phyloP scores from a whole-genome alignment of 140 eudicot genomes.

The Ambrosia hybrid region DNA sequence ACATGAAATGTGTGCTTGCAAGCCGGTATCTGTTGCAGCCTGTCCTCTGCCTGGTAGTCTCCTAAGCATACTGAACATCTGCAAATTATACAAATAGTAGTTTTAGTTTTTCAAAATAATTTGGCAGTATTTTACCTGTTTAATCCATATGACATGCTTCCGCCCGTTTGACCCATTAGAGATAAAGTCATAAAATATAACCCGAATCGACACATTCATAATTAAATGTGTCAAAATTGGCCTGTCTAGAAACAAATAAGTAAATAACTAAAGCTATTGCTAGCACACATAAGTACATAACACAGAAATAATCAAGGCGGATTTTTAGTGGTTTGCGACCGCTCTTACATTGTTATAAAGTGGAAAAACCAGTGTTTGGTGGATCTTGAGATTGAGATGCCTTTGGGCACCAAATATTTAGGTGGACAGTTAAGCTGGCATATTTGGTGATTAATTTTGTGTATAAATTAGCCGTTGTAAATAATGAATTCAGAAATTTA shows the following conservation, averaged over 20 bases:
- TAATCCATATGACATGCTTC: not conserved
- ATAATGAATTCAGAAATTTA: slow-evolving; percentile 1
- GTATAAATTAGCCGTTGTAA: not conserved
- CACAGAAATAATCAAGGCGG: not conserved
- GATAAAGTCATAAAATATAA: not conserved
- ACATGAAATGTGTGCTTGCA: slow-evolving; percentile 83
- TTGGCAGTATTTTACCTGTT: not conserved
- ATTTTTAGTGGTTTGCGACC: not conserved
- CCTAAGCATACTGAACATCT: slow-evolving; percentile 92
- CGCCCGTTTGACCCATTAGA: not conserved
- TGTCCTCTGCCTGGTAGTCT: slow-evolving; percentile 78
- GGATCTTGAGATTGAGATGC: not conserved
- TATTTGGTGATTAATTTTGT: slow-evolving; percentile 11
- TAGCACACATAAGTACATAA: not conserved
- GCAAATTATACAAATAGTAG: slow-evolving; percentile 16
- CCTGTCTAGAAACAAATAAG: not conserved
- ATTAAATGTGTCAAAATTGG: not conserved
- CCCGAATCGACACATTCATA: not conserved
- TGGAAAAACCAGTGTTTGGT: not conserved
- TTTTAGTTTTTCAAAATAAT: not conserved
- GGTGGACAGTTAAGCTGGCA: not conserved
- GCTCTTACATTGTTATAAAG: not conserved
- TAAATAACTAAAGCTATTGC: not conserved
- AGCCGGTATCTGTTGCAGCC: slow-evolving; percentile 78
- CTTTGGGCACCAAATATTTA: not conserved